A percentile compares a stretch with the other conserved stretches of the same genome.
Conservation (phyloP, 805 yeast species). For the Zygosaccharomyces pseudorouxii region DNA sequence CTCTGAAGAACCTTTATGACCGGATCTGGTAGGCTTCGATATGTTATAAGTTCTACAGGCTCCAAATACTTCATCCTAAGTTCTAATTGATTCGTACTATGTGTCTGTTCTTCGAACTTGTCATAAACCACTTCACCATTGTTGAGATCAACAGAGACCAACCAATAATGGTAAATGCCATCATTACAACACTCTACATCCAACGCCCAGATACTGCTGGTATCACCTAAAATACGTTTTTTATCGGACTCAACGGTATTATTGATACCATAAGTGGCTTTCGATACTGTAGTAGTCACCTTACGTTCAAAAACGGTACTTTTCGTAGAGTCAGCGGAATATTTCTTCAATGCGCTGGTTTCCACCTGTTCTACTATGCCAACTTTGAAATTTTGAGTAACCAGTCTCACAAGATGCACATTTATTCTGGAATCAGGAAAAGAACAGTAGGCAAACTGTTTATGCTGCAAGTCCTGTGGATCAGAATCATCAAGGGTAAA, state of each 20-base stretch:
- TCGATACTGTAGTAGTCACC: constrained; percentile 68
- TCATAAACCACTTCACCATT: constrained; percentile 79
- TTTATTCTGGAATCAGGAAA: constrained; percentile 76
- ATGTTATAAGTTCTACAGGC: constrained; percentile 65
- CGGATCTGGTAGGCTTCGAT: constrained; percentile 7
- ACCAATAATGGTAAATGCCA: constrained; percentile 13
- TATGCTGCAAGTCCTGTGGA: constrained; percentile 46
- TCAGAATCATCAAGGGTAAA: constrained; percentile 47
- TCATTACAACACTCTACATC: constrained; percentile 4
- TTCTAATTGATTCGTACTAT: constrained; percentile 56
- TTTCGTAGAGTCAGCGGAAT: constrained; percentile 39
- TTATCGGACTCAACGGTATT: constrained; percentile 48
- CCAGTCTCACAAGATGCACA: constrained; percentile 67
- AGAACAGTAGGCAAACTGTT: constrained; percentile 73
- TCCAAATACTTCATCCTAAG: constrained; percentile 68
- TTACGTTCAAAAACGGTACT: constrained; percentile 60
- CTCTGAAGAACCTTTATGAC: constrained; percentile 39
- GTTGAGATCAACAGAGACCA: constrained; percentile 57
- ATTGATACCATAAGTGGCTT: constrained; percentile 62
- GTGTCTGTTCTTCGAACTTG: constrained; percentile 53
- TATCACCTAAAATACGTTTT: constrained; percentile 24
- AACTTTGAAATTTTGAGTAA: constrained; percentile 70
- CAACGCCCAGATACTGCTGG: constrained; percentile 30
- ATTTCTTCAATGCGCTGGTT: constrained; percentile 65
- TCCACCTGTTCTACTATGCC: constrained; percentile 87